Percentiles rank a stretch among this genome's conserved stretches.
These are phyloP conservation scores for Stylosanthes scabra DNA, from an alignment of 331 rosid species.

Conservation along the genomic window DNA sequence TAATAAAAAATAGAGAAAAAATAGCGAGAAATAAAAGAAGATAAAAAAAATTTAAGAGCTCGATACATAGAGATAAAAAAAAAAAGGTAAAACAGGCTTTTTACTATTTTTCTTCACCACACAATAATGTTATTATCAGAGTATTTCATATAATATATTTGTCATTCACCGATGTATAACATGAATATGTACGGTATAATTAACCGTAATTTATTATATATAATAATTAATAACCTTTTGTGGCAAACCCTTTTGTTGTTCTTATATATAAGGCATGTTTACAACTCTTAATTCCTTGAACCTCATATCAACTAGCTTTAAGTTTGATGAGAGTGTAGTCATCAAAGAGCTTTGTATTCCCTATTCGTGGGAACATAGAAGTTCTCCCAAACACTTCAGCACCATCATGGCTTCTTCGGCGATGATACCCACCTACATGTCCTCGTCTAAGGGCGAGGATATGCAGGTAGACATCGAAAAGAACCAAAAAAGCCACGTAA, in stretches of 20 bases:
- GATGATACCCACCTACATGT: constrained; percentile 17
- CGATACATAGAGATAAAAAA: too few relatives aligned
- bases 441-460: constrained; percentile 1
- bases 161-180: too few relatives aligned
- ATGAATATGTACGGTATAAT: too few relatives aligned
- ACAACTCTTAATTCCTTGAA: constrained; percentile 2
- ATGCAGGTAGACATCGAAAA: constrained; percentile 47
- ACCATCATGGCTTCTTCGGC: constrained; percentile 42
- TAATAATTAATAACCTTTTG: too few relatives aligned
- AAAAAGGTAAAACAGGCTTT: too few relatives aligned
- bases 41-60: too few relatives aligned
- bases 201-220: too few relatives aligned
- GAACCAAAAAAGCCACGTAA: constrained; percentile 13
- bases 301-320: neutral
- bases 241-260: neutral
- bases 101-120: too few relatives aligned
- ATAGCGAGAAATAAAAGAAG: too few relatives aligned
- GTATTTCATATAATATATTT: too few relatives aligned
- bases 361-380: constrained; percentile 1
- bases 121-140: too few relatives aligned
- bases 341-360: neutral
- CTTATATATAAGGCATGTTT: constrained; percentile 33
- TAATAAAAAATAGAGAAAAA: too few relatives aligned
- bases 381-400: constrained; percentile 82
- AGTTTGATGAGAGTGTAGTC: constrained; percentile 40